Conservation (phyloP, 495 filamentous ascomycete species). For the Daldinia bambusicola region DNA sequence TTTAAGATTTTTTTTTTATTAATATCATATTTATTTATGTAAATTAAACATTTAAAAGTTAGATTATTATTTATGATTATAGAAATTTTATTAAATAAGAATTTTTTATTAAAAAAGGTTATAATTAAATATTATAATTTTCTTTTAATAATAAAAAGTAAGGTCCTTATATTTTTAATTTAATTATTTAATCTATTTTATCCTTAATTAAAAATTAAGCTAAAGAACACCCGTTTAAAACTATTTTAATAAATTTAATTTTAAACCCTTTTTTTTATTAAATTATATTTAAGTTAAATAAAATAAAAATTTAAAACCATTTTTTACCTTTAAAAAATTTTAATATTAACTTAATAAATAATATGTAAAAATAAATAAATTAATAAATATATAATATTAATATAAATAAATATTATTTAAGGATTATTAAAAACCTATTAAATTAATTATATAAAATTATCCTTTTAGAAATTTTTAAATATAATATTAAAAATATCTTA, state of each 20-base stretch:
- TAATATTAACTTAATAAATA: background rate
- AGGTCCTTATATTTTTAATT: background rate
- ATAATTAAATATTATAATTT: background rate
- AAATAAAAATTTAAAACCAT: background rate
- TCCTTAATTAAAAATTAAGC: background rate
- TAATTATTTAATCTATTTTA: background rate
- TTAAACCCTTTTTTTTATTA: background rate
- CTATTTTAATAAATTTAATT: background rate
- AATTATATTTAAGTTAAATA: background rate
- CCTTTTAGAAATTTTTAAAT: background rate
- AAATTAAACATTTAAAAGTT: background rate
- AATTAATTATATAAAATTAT: background rate
- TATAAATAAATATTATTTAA: background rate
- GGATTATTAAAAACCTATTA: background rate
- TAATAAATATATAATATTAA: background rate
- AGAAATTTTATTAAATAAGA: background rate
- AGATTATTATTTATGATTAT: background rate
- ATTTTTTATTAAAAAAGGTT: background rate
- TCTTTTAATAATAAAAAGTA: background rate
- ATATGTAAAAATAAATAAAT: background rate
- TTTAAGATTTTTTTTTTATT: background rate
- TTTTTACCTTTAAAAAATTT: background rate
- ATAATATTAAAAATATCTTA: background rate
- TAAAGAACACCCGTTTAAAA: background rate
- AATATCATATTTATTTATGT: background rate